Evolutionary conservation across 2,329 filamentous ascomycete genomes (phyloP).

Genomic region (Phoma sp.): DNA sequence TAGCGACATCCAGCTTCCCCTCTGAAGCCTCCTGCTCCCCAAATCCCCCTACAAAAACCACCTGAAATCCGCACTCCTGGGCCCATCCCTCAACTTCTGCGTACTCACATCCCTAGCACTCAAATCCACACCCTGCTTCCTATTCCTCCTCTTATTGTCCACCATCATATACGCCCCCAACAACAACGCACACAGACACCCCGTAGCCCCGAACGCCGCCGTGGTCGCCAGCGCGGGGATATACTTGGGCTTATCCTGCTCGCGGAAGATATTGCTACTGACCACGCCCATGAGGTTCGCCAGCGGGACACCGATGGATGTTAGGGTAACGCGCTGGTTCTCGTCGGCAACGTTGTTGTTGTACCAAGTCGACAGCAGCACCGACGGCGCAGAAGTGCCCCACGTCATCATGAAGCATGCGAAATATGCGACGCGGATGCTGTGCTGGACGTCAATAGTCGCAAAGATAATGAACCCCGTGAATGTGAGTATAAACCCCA

Average conservation of each 20-base stretch:
- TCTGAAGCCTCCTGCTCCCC: neutral
- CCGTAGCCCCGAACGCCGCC: slow-evolving; percentile 67
- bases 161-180: slow-evolving; percentile 68
- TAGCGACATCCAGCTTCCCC: neutral
- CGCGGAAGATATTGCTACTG: slow-evolving; percentile 69
- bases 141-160: slow-evolving; percentile 68
- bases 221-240: slow-evolving; percentile 69
- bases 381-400: slow-evolving; percentile 76
- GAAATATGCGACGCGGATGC: slow-evolving; percentile 73
- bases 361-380: slow-evolving; percentile 73
- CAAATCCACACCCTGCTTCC: slow-evolving; percentile 60
- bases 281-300: slow-evolving; percentile 80
- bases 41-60: slow-evolving; percentile 46
- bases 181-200: slow-evolving; percentile 60
- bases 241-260: slow-evolving; percentile 69
- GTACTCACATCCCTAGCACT: slow-evolving; percentile 59
- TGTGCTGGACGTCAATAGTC: slow-evolving; percentile 65
- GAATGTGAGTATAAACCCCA: slow-evolving; percentile 77
- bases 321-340: slow-evolving; percentile 71
- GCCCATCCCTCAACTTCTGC: slow-evolving; percentile 53
- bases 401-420: slow-evolving; percentile 84
- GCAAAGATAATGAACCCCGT: slow-evolving; percentile 81
- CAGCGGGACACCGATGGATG: slow-evolving; percentile 73
- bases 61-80: slow-evolving; percentile 51
- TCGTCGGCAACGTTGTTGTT: slow-evolving; percentile 85